Conservation (phyloP, 2,329 filamentous ascomycete species). For the Leptosphaerulina australis region DNA sequence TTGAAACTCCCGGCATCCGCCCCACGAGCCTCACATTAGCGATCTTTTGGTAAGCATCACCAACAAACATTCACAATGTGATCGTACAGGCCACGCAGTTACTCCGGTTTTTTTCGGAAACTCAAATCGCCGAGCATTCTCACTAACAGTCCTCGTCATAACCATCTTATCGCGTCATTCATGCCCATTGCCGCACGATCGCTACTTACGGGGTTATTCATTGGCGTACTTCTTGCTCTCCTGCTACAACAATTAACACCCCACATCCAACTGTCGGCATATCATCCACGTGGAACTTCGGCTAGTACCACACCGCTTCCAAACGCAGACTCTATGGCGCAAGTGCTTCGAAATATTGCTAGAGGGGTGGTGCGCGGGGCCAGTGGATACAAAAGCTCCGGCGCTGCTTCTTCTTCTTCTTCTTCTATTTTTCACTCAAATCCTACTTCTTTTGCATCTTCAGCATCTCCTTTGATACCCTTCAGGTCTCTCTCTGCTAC, state of each 20-base stretch:
- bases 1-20: slow-evolving; percentile 2
- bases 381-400: slow-evolving; percentile 33
- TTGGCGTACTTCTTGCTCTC: slow-evolving; percentile 36
- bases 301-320: slow-evolving; percentile 18
- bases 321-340: slow-evolving; percentile 34
- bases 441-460: slow-evolving; percentile 8
- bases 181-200: slow-evolving; percentile 28
- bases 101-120: background rate
- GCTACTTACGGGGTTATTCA: slow-evolving; percentile 32
- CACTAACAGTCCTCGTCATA: too few species aligned
- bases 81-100: background rate
- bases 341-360: slow-evolving; percentile 45
- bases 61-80: slow-evolving; percentile 4
- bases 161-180: slow-evolving; percentile 18
- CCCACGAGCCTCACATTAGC: slow-evolving; percentile 6
- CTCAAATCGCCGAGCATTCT: too few species aligned
- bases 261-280: slow-evolving; percentile 26
- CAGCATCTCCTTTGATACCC: slow-evolving; percentile 16
- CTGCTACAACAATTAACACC: slow-evolving; percentile 31
- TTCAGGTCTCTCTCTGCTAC: slow-evolving; percentile 27
- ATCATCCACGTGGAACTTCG: slow-evolving; percentile 6
- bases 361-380: slow-evolving; percentile 21
- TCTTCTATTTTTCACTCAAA: slow-evolving; percentile 14
- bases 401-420: slow-evolving; percentile 11
- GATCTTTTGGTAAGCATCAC: slow-evolving; percentile 11